A percentile compares a stretch with the other conserved stretches of the same genome.
phyloP scores from a whole-genome alignment of 2,329 filamentous ascomycete genomes.

The Didymella lethalis region DNA sequence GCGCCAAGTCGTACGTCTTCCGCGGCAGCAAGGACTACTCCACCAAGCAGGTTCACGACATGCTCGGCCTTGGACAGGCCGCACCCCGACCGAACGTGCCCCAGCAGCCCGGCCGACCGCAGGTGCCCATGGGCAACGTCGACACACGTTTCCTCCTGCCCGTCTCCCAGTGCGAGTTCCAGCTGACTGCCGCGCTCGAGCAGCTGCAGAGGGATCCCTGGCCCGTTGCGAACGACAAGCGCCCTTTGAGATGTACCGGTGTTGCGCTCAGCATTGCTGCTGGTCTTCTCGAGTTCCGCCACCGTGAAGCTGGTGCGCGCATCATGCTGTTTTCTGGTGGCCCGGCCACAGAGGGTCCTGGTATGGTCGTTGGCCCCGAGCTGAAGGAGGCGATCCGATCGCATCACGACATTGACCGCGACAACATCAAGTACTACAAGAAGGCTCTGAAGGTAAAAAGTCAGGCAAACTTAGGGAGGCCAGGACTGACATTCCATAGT shows the following conservation, averaged over 20 bases:
- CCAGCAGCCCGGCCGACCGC: slow-evolving; percentile 76
- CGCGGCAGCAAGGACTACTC: slow-evolving; percentile 96
- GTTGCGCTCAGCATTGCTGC: slow-evolving; percentile 96
- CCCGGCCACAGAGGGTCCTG: slow-evolving; percentile 92
- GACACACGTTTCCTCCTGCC: slow-evolving; percentile 91
- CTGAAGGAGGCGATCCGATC: slow-evolving; percentile 95
- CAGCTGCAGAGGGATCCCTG: slow-evolving; percentile 96
- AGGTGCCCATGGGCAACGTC: slow-evolving; percentile 74
- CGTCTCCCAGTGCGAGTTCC: slow-evolving; percentile 94
- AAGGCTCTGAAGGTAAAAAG: slow-evolving; percentile 85
- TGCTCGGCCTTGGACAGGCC: slow-evolving; percentile 83
- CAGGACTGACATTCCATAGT: slow-evolving; percentile 58
- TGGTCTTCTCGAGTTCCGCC: slow-evolving; percentile 90
- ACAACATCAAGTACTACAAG: slow-evolving; percentile 99
- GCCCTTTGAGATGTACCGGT: slow-evolving; percentile 89
- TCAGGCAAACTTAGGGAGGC: too few species aligned
- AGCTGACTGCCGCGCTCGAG: slow-evolving; percentile 94
- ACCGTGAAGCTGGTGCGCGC: slow-evolving; percentile 91
- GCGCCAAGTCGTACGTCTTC: slow-evolving; percentile 98
- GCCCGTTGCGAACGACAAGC: slow-evolving; percentile 93
- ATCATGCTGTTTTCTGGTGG: slow-evolving; percentile 98
- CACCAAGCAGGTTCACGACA: slow-evolving; percentile 99
- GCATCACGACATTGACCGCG: slow-evolving; percentile 97
- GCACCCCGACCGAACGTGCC: slow-evolving; percentile 73
- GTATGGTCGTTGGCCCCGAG: slow-evolving; percentile 95